phyloP scores from a whole-genome alignment of 2,329 filamentous ascomycete genomes.

The Metarhizium humberi region DNA sequence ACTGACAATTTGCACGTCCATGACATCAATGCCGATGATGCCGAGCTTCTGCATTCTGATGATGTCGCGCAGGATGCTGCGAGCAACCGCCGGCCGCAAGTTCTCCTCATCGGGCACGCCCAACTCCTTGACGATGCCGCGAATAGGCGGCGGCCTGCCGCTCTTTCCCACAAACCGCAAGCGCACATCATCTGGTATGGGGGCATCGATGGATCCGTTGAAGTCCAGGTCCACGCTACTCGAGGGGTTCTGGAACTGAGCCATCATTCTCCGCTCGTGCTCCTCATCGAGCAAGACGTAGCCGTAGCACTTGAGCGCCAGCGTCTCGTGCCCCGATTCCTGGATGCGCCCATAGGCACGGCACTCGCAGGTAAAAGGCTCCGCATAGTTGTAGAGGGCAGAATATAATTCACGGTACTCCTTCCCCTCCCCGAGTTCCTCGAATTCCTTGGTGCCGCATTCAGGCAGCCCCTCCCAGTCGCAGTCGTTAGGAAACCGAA shows the following conservation, averaged over 20 bases:
- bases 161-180: conserved; percentile 2
- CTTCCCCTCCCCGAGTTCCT: too few species aligned
- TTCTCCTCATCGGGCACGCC: neutral
- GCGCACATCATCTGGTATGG: neutral
- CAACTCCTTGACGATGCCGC: conserved; percentile 15
- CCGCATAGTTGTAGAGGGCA: conserved; percentile 11
- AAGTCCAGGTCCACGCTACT: conserved; percentile 1
- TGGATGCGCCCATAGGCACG: conserved; percentile 18
- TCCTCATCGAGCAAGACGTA: conserved; percentile 16
- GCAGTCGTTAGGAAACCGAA: too few species aligned
- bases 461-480: too few species aligned
- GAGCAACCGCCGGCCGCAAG: neutral
- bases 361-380: conserved; percentile 17
- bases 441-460: too few species aligned
- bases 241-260: conserved; percentile 1
- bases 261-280: conserved; percentile 1
- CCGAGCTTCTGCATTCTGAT: neutral
- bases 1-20: neutral
- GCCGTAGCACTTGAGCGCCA: conserved; percentile 15
- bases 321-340: conserved; percentile 14
- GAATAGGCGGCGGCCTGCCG: conserved; percentile 11
- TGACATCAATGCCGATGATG: neutral
- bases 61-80: neutral
- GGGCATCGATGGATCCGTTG: neutral
- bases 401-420: neutral